Conservation (phyloP, 768 basidiomycete species). For the Wakefieldia striispora region DNA sequence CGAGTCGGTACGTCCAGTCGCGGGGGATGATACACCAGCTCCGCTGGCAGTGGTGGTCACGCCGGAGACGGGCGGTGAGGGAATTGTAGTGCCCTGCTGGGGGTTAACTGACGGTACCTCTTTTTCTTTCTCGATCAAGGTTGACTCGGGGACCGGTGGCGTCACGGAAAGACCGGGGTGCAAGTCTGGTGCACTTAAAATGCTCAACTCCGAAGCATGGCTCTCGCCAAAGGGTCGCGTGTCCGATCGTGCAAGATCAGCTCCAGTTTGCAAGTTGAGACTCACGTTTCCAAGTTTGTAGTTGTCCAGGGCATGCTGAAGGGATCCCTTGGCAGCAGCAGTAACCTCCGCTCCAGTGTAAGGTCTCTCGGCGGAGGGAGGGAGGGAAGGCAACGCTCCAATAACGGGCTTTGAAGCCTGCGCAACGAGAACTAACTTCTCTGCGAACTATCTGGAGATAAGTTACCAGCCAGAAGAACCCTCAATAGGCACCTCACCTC, state of each 20-base stretch:
- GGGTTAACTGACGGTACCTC: slow-evolving; percentile 13
- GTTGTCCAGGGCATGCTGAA: slow-evolving; percentile 77
- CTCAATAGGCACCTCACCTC: slow-evolving; percentile 49
- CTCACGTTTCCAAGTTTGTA: slow-evolving; percentile 68
- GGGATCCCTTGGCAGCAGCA: slow-evolving; percentile 65
- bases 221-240: slow-evolving; percentile 84
- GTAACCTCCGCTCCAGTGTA: slow-evolving; percentile 65
- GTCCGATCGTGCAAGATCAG: slow-evolving; percentile 66
- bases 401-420: slow-evolving; percentile 68
- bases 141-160: slow-evolving; percentile 36
- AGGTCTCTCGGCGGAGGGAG: slow-evolving; percentile 53
- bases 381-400: slow-evolving; percentile 60
- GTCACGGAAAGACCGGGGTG: slow-evolving; percentile 42
- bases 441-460: slow-evolving; percentile 57
- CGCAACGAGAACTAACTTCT: slow-evolving; percentile 72
- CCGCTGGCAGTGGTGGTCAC: slow-evolving; percentile 15
- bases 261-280: slow-evolving; percentile 44
- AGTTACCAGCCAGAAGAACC: not conserved
- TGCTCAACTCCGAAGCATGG: slow-evolving; percentile 70
- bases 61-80: slow-evolving; percentile 31
- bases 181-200: slow-evolving; percentile 22
- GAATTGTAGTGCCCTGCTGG: slow-evolving; percentile 12
- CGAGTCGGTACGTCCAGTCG: slow-evolving; percentile 39
- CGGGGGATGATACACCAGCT: slow-evolving; percentile 69
- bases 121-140: slow-evolving; percentile 6